Conservation (phyloP, 2,329 filamentous ascomycete genomes). For the Penicillium sp. region DNA sequence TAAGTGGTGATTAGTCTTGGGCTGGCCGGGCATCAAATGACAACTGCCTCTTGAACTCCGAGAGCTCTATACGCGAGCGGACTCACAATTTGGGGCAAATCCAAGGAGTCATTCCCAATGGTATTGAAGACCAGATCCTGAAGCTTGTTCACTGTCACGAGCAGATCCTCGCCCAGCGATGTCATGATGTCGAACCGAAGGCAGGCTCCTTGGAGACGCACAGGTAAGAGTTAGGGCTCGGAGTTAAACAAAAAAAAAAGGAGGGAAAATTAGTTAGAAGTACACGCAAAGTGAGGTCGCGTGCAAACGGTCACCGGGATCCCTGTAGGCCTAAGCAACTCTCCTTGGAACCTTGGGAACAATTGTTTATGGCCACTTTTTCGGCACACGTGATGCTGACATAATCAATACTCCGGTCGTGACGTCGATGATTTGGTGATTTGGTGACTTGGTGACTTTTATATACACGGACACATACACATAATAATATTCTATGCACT, state of each 20-base stretch:
- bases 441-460: conserved; percentile 3
- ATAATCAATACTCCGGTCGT: conserved; percentile 1
- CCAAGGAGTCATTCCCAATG: conserved; percentile 95
- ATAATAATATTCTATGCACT: background rate
- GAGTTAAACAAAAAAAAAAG: background rate
- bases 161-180: conserved; percentile 86
- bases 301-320: conserved; percentile 8
- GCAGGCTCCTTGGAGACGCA: background rate
- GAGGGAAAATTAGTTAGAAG: background rate
- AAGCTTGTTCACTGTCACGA: conserved; percentile 93
- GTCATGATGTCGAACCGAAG: conserved; percentile 55
- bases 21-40: conserved; percentile 3
- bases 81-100: conserved; percentile 93
- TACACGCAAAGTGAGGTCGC: conserved; percentile 5
- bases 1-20: conserved; percentile 33
- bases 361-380: conserved; percentile 19
- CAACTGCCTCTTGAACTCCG: background rate
- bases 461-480: background rate
- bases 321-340: conserved; percentile 11
- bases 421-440: conserved; percentile 12
- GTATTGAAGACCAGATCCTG: conserved; percentile 99
- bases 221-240: background rate
- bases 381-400: conserved; percentile 16
- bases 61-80: background rate
- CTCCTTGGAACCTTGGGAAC: conserved; percentile 8